Percentiles rank a stretch among this genome's conserved stretches.
These are phyloP conservation scores for Pyrrhoderma lamaoense DNA, from an alignment of 1,284 basidiomycete species.

Conservation along the genomic window DNA sequence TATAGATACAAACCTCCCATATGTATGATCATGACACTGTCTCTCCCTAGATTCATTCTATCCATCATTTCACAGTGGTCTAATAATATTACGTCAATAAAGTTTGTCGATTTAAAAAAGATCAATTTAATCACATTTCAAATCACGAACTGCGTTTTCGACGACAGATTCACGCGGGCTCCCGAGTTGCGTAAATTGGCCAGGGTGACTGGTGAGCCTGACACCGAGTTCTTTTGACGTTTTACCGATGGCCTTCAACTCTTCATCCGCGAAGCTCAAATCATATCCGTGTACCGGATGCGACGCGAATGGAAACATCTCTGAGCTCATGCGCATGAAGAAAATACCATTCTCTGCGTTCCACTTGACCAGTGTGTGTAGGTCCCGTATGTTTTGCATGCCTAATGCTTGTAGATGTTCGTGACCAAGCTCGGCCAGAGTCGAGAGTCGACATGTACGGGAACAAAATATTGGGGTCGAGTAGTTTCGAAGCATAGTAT, in stretches of 20 bases:
- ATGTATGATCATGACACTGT: constrained; percentile 78
- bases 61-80: constrained; percentile 85
- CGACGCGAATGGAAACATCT: constrained; percentile 89
- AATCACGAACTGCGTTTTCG: constrained; percentile 67
- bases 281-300: constrained; percentile 77
- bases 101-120: not conserved
- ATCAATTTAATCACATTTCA: constrained; percentile 39
- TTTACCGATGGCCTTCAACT: constrained; percentile 53
- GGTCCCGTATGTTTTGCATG: constrained; percentile 65
- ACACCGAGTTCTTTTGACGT: constrained; percentile 75
- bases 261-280: constrained; percentile 58
- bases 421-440: constrained; percentile 16
- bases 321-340: constrained; percentile 80
- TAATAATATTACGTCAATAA: constrained; percentile 19
- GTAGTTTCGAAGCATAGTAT: constrained; percentile 70
- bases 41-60: constrained; percentile 68
- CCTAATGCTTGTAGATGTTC: constrained; percentile 37
- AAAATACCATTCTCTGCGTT: constrained; percentile 76
- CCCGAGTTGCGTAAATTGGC: constrained; percentile 81
- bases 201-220: constrained; percentile 81
- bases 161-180: constrained; percentile 71
- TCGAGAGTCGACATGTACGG: constrained; percentile 50
- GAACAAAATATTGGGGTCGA: constrained; percentile 71
- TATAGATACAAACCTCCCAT: constrained; percentile 38
- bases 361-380: constrained; percentile 74